Evolutionary conservation across 1,284 basidiomycete species (phyloP).

Genomic region (Moniliella sp.): DNA sequence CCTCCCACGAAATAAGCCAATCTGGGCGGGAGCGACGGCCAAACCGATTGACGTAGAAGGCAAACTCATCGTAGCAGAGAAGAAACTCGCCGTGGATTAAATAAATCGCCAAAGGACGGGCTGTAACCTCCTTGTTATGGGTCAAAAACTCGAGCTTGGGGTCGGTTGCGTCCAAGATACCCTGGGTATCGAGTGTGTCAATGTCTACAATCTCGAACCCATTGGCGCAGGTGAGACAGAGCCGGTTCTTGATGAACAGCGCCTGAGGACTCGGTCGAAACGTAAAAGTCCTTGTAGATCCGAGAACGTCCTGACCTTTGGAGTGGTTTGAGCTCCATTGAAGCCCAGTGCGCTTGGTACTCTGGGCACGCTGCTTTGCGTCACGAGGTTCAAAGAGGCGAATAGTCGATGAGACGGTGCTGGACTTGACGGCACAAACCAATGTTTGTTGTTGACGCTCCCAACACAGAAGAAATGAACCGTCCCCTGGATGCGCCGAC

Average conservation of each 20-base stretch:
- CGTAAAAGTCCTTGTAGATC: constrained; percentile 87
- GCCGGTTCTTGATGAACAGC: constrained; percentile 90
- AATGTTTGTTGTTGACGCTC: constrained; percentile 73
- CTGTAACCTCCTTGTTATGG: constrained; percentile 61
- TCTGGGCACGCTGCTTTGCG: constrained; percentile 53
- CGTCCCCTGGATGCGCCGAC: constrained; percentile 82
- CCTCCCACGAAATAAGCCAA: constrained; percentile 94
- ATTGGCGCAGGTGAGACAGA: constrained; percentile 88
- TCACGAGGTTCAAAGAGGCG: constrained; percentile 95
- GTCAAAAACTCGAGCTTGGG: constrained; percentile 75
- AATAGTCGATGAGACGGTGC: constrained; percentile 80
- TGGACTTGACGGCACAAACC: constrained; percentile 90
- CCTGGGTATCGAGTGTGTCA: constrained; percentile 87
- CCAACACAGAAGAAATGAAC: constrained; percentile 91
- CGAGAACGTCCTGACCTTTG: constrained; percentile 85
- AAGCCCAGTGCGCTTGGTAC: constrained; percentile 57
- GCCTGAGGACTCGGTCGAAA: constrained; percentile 84
- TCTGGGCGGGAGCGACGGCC: constrained; percentile 71
- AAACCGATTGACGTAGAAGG: constrained; percentile 92
- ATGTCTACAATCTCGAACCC: constrained; percentile 99
- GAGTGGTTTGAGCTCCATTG: constrained; percentile 77
- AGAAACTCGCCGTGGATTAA: constrained; percentile 89
- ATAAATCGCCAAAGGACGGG: constrained; percentile 90
- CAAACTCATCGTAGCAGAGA: constrained; percentile 93
- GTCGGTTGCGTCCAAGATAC: constrained; percentile 77